Conservation (phyloP, 768 basidiomycete genomes). For the Amanita subjunquillea region DNA sequence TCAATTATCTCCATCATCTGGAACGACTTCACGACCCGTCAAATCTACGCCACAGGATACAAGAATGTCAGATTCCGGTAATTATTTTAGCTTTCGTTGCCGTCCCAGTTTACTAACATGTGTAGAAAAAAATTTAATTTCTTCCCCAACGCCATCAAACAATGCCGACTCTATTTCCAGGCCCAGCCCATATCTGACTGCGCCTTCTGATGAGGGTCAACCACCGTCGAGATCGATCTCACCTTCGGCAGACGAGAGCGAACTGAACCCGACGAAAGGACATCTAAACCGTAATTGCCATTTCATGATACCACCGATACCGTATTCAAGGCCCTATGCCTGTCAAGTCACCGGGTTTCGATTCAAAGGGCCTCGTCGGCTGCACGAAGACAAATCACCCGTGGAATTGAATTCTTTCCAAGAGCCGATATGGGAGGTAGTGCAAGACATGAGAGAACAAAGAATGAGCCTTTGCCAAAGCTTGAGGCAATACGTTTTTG, state of each 20-base stretch:
- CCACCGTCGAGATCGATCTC: constrained; percentile 20
- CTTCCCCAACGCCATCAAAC: not conserved
- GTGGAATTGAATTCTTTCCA: constrained; percentile 49
- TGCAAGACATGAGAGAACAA: constrained; percentile 94
- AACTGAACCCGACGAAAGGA: not conserved
- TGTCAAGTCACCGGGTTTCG: constrained; percentile 21
- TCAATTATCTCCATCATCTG: constrained; percentile 11
- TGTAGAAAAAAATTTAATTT: not conserved
- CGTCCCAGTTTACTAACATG: not conserved
- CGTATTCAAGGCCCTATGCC: constrained; percentile 5
- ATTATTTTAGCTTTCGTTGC: not conserved
- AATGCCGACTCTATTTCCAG: no score
- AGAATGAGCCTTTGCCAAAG: constrained; percentile 96
- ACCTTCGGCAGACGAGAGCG: constrained; percentile 13
- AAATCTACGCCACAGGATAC: not conserved
- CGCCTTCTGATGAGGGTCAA: constrained; percentile 16
- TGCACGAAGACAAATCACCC: constrained; percentile 47
- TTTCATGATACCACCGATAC: not conserved
- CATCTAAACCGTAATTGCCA: not conserved
- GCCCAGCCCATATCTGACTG: not conserved
- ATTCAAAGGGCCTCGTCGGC: constrained; percentile 51
- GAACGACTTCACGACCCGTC: not conserved
- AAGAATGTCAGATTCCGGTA: not conserved
- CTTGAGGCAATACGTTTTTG: constrained; percentile 89
- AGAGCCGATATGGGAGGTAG: constrained; percentile 71